Conservation (phyloP, 345 rosid genomes). For the Raphanus raphanistrum region DNA sequence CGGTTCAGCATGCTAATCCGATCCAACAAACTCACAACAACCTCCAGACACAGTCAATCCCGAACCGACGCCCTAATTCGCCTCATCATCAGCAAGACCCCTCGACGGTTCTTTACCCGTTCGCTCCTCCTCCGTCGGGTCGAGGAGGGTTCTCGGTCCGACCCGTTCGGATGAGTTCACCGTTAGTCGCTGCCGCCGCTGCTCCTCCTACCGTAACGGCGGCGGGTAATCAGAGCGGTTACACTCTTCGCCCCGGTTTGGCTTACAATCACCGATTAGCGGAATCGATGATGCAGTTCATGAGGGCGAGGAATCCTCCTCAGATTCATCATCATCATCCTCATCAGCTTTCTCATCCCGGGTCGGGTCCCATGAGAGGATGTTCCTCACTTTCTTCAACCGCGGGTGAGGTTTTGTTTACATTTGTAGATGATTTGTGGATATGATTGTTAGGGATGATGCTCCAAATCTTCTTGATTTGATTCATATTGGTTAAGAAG, state of each 20-base stretch:
- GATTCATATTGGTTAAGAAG: background rate
- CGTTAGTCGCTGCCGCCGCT: constrained; percentile 3
- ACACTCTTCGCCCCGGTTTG: constrained; percentile 37
- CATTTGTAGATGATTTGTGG: background rate
- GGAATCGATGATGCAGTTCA: constrained; percentile 39
- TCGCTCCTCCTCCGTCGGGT: constrained; percentile 57
- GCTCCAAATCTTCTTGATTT: background rate
- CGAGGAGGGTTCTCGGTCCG: constrained; percentile 68
- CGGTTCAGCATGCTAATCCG: constrained; percentile 26
- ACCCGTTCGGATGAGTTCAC: constrained; percentile 39
- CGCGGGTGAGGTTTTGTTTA: constrained; percentile 37
- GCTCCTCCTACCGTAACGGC: constrained; percentile 40
- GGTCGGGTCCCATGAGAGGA: constrained; percentile 47
- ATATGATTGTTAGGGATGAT: background rate
- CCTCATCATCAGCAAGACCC: constrained; percentile 32
- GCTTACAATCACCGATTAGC: constrained; percentile 23
- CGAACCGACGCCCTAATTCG: constrained; percentile 16
- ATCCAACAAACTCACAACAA: constrained; percentile 33
- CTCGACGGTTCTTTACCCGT: constrained; percentile 48
- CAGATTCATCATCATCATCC: constrained; percentile 26
- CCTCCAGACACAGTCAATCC: constrained; percentile 13
- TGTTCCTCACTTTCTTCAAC: constrained; percentile 43
- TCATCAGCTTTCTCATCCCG: constrained; percentile 33
- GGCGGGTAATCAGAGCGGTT: constrained; percentile 32
- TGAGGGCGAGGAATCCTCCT: constrained; percentile 39